Base-by-base conservation (phyloP, 129 eudicot species). In the Helianthus tuberosus region DNA sequence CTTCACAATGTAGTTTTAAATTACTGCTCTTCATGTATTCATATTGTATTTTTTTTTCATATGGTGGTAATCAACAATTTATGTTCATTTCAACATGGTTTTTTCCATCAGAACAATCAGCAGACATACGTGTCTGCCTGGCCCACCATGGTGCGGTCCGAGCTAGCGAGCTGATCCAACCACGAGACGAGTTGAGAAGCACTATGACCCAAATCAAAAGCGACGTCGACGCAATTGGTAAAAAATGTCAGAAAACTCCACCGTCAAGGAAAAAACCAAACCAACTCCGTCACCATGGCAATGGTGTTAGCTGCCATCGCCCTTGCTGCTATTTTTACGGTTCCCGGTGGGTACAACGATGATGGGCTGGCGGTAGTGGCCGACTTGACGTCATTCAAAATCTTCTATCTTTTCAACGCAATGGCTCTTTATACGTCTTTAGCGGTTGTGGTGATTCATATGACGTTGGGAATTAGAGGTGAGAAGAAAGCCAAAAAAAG, bases 401-500 rank as follows among this genome's bases (percentile, higher is more conserved):
- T 88, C 25, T 91, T 91, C 66, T 88, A 86, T 61, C 77, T 91
- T n/a, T 23, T 91, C 44, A 84, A 88, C 44, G 89, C 86, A n/a
- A 77, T 91, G 61, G 94, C 97, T 14, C 85, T 91, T 35, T 88
- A 86, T 70, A 88, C 89, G 11, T 91, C 95, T 13, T 81, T 91
- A 72, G 97, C 97, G 8, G 94, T 88, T 68, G 97, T 88, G 79
- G 97, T 91, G 38, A 89, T 91, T 78, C 97, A 88, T 68, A 88
- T 86, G 11, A 83, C 97, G 11, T 66, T 86, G 71, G 96, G 17
- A 14, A 12, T 91, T 11, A 84, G 89, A 73, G 91, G 88, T 7
- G 94, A 91, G 59, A 86, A 86, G 3, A 86, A 88, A 64, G 91
- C 91, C 4, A 86, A 88, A 71, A 88, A 84, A 61, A 68, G 76